These are phyloP conservation scores for Plasmodium sp. DNA, from an alignment of 169 alveolate species.

Conservation along the genomic window DNA sequence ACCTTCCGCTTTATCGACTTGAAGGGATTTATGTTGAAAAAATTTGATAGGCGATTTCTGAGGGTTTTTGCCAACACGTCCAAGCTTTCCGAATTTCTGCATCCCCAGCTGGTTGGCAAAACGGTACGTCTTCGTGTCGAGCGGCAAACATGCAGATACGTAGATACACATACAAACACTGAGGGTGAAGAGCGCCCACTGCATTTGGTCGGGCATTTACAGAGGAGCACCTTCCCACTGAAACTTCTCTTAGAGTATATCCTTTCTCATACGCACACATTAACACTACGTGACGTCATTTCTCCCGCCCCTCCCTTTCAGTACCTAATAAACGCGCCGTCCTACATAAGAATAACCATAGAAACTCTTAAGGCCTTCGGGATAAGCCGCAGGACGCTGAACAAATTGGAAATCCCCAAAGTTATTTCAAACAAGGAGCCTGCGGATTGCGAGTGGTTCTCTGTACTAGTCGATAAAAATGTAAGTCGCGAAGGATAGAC, in stretches of 20 bases:
- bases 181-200: neutral
- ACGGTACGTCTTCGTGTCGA: conserved; percentile 12
- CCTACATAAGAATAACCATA: conserved; percentile 59
- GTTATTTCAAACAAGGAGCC: conserved; percentile 13
- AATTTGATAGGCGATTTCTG: conserved; percentile 57
- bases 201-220: neutral
- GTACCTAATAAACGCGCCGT: conserved; percentile 70
- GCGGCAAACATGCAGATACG: neutral
- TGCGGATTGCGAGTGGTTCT: conserved; percentile 71
- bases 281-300: neutral
- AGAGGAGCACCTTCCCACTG: neutral
- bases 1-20: conserved; percentile 61
- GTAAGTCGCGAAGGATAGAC: conserved; percentile 1
- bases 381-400: conserved; percentile 59
- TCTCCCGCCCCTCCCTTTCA: neutral
- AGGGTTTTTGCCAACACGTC: conserved; percentile 58
- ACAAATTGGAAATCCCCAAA: conserved; percentile 58
- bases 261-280: neutral
- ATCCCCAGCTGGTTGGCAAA: conserved; percentile 55
- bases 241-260: neutral
- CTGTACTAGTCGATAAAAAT: conserved; percentile 35
- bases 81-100: conserved; percentile 50
- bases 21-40: conserved; percentile 49
- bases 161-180: too few species aligned
- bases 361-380: conserved; percentile 58